Base-by-base conservation (phyloP, 306 rosid species). In the Dryas alaskensis region DNA sequence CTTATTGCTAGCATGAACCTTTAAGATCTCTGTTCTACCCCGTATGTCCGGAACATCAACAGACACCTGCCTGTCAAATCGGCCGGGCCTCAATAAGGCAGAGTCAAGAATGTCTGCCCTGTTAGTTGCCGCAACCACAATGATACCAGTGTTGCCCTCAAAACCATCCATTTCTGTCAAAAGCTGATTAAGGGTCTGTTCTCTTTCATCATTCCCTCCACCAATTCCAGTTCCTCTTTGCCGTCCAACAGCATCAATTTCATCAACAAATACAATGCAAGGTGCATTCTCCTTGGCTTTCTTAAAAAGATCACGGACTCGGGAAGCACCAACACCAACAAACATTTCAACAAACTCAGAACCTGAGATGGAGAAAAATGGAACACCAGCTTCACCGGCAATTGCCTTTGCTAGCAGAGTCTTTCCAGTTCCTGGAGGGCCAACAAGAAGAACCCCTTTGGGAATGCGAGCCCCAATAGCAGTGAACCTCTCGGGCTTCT, bases 221-320 rank as follows among this genome's bases (percentile, higher is more conserved):
- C 98, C 98, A 67, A 94, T 91, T 78, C 97, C 98, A 69, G 98
- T 84, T 54, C 97, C 98, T 79, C 98, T 90, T 79, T 88, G 92
- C 67, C 98, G 85, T 76, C 98, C 98, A 82, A 94, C 98, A 27
- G 96, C 98, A 84, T 91, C 98, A 65, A 94, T 94, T 87, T 94
- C 97, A 87, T 94, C 98, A 76, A 91, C 97, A 86, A 94, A 94
- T 57, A 94, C 97, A 84, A 94, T 94, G 86, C 97, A 94, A 65
- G 98, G 98, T 72, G 98, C 98, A 84, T 94, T 94, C 82, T 94
- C 98, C 87, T 94, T 94, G 61, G 98, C 98, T 87, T 94, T 94
- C 87, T 88, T 91, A 86, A 94, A 94, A 74, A 94, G 92, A 88
- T 92, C 98, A 67, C 98, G 96, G 8, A 94, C 98, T 66, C 97